These are phyloP conservation scores for Pyricularia grisea DNA, from an alignment of 2,329 filamentous ascomycete species.

Conservation along the genomic window DNA sequence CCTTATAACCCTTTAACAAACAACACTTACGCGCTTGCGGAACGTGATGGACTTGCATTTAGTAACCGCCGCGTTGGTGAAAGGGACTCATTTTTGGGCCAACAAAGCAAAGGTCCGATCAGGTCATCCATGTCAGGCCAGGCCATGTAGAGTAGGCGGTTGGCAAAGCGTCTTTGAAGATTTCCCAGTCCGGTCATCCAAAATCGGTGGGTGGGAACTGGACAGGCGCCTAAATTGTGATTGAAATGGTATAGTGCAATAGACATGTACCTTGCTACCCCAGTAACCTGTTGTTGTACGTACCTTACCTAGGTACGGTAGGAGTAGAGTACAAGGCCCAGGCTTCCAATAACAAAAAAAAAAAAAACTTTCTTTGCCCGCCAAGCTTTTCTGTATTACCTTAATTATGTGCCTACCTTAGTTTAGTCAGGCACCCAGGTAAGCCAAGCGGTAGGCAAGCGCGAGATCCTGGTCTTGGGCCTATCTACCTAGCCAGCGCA, in stretches of 20 bases:
- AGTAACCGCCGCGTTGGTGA: neutral
- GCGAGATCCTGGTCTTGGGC: neutral
- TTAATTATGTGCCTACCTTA: neutral
- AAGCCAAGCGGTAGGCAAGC: neutral
- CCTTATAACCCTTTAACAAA: neutral
- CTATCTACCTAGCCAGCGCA: neutral
- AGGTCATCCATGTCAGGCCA: no score
- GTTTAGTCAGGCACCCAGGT: neutral
- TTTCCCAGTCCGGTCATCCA: neutral
- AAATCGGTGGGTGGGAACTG: neutral
- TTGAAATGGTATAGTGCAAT: no score
- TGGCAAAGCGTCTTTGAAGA: neutral
- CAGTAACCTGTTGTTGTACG: neutral
- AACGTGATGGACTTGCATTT: neutral
- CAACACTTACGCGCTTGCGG: neutral
- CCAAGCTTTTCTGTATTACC: neutral
- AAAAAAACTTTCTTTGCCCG: neutral
- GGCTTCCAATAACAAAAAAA: neutral
- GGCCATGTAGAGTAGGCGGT: neutral
- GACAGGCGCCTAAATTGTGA: neutral
- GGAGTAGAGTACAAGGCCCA: neutral
- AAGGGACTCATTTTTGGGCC: neutral
- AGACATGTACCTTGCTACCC: neutral
- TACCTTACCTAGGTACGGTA: no score
- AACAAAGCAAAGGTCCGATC: neutral